A percentile compares a stretch with the other conserved stretches of the same genome.
These are phyloP conservation scores for Penicillium coffeae DNA, from an alignment of 495 filamentous ascomycete genomes.

Conservation along the genomic window DNA sequence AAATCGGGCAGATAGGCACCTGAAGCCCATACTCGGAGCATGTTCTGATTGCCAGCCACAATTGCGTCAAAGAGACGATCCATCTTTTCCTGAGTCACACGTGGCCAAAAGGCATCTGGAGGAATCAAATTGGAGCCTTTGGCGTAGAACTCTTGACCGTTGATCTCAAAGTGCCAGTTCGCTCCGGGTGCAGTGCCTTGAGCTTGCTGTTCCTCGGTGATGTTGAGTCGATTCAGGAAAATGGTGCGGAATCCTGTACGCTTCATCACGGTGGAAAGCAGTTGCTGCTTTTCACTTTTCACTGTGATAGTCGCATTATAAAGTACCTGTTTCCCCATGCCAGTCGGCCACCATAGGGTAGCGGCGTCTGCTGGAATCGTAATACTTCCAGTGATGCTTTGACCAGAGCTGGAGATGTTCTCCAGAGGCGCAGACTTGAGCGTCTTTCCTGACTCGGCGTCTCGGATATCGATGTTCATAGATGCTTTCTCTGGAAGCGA, in stretches of 20 bases:
- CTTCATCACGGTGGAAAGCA: conserved; percentile 49
- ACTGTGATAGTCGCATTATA: conserved; percentile 56
- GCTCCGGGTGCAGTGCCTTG: conserved; percentile 59
- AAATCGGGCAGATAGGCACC: conserved; percentile 64
- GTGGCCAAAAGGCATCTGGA: conserved; percentile 63
- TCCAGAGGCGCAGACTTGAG: conserved; percentile 41
- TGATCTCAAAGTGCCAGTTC: conserved; percentile 69
- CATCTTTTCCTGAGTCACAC: conserved; percentile 53
- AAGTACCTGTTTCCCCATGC: conserved; percentile 56
- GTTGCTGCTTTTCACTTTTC: conserved; percentile 22
- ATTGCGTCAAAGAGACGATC: conserved; percentile 54
- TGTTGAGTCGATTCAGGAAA: conserved; percentile 57
- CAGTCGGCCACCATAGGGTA: conserved; percentile 62
- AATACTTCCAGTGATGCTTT: conserved; percentile 49
- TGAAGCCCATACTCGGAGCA: conserved; percentile 65
- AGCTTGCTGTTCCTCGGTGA: conserved; percentile 54
- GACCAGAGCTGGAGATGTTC: conserved; percentile 41
- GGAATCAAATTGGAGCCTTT: conserved; percentile 67
- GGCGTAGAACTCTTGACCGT: conserved; percentile 64
- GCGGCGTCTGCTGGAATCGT: conserved; percentile 43
- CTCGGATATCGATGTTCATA: conserved; percentile 52
- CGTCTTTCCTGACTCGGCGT: conserved; percentile 41
- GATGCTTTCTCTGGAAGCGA: conserved; percentile 42
- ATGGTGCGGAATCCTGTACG: conserved; percentile 65
- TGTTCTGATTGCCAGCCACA: conserved; percentile 60